phyloP scores from a whole-genome alignment of 2,329 filamentous ascomycete species.

The Exophiala mesophila region DNA sequence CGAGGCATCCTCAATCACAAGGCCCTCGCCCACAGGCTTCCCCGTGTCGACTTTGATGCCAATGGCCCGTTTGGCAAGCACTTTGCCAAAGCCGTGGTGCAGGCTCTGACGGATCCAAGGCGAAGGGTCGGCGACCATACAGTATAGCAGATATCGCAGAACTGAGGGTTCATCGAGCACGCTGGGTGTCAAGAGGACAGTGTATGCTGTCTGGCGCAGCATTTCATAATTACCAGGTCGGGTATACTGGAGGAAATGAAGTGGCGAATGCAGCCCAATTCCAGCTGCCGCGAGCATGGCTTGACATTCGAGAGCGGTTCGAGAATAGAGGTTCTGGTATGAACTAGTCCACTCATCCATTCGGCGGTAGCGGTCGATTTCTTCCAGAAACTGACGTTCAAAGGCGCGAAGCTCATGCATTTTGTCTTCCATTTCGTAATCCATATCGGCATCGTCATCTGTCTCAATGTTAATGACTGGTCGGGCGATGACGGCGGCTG shows the following conservation, averaged over 20 bases:
- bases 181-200: conserved; percentile 53
- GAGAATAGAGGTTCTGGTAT: conserved; percentile 60
- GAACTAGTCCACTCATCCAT: conserved; percentile 65
- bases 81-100: conserved; percentile 49
- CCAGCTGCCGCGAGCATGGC: conserved; percentile 51
- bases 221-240: conserved; percentile 55
- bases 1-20: conserved; percentile 57
- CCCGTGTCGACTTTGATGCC: conserved; percentile 54
- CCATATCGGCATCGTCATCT: conserved; percentile 37
- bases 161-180: conserved; percentile 49
- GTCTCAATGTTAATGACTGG: conserved; percentile 30
- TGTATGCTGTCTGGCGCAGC: conserved; percentile 56
- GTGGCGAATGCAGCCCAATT: conserved; percentile 48
- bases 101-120: conserved; percentile 53
- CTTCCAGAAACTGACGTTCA: conserved; percentile 53
- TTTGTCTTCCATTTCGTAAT: conserved; percentile 45
- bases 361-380: conserved; percentile 59
- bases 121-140: conserved; percentile 53
- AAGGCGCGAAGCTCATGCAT: conserved; percentile 51
- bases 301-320: conserved; percentile 57
- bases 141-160: conserved; percentile 53
- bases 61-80: conserved; percentile 55
- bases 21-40: conserved; percentile 32
- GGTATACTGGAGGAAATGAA: conserved; percentile 59
- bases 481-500: conserved; percentile 49